Percentiles rank a stretch among this genome's conserved stretches.
Conservation (phyloP, 768 basidiomycete genomes). For the Agrocybe pediades region DNA sequence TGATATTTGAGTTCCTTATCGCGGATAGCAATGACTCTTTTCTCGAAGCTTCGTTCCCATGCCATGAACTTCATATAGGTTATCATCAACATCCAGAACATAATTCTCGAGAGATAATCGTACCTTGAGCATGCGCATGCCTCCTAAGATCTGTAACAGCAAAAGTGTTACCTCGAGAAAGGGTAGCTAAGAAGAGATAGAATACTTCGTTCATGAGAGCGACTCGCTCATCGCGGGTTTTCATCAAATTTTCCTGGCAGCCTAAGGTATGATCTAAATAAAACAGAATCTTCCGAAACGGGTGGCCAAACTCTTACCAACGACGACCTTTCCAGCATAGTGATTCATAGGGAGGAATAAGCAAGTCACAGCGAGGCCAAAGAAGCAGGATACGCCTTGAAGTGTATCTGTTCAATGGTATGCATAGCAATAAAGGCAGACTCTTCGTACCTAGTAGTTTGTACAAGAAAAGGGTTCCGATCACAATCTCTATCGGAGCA, state of each 20-base stretch:
- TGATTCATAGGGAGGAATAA: conserved; percentile 24
- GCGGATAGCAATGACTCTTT: conserved; percentile 54
- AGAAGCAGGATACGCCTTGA: conserved; percentile 20
- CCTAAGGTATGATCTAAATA: conserved; percentile 29
- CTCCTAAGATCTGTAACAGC: conserved; percentile 70
- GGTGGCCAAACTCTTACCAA: conserved; percentile 73
- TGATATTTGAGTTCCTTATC: conserved; percentile 67
- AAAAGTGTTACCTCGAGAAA: not conserved
- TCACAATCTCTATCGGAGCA: conserved; percentile 20
- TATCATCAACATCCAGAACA: not conserved
- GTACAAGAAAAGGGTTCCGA: conserved; percentile 20
- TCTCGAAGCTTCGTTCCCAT: conserved; percentile 70
- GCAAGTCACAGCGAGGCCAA: conserved; percentile 20
- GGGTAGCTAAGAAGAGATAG: not conserved
- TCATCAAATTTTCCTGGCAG: conserved; percentile 52
- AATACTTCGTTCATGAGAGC: conserved; percentile 81
- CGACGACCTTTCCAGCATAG: conserved; percentile 20
- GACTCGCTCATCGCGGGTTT: conserved; percentile 79
- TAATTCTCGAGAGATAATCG: conserved; percentile 4
- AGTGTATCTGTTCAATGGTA: too few species aligned
- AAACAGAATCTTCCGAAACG: conserved; percentile 81
- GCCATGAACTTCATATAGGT: conserved; percentile 45
- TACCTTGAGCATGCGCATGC: conserved; percentile 87
- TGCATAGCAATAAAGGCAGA: too few species aligned
- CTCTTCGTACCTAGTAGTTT: conserved; percentile 19